A percentile compares a stretch with the other conserved stretches of the same genome.
Evolutionary conservation across 2,329 filamentous ascomycete species (phyloP).

Genomic region (Fusarium marasasianum): DNA sequence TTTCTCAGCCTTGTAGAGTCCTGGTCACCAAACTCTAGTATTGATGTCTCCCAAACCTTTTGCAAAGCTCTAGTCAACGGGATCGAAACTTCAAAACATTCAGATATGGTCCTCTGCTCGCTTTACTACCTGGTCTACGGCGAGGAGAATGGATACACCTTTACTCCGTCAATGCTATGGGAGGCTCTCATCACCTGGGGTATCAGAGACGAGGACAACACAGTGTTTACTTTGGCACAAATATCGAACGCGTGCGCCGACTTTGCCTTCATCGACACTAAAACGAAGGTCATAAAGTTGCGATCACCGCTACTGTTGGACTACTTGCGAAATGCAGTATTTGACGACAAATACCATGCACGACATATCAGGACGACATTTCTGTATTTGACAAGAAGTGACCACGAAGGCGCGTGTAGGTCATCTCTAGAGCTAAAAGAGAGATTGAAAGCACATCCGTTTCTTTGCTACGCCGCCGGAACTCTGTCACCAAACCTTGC

Average conservation of each 20-base stretch:
- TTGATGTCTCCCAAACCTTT: neutral
- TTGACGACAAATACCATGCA: neutral
- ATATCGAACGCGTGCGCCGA: neutral
- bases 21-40: neutral
- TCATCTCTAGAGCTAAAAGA: neutral
- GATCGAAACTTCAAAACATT: neutral
- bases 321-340: neutral
- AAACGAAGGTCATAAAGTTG: neutral
- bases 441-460: neutral
- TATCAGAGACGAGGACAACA: neutral
- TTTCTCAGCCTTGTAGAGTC: neutral
- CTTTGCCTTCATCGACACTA: neutral
- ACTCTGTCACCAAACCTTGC: neutral
- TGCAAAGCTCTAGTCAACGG: neutral
- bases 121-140: neutral
- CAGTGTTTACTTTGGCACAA: neutral
- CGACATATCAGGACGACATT: neutral
- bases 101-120: neutral
- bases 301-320: neutral
- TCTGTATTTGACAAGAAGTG: neutral
- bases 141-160: neutral
- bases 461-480: conserved; percentile 2
- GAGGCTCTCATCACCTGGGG: neutral
- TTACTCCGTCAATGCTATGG: neutral
- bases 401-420: neutral